Evolutionary conservation across 2,329 filamentous ascomycete genomes (phyloP).

Genomic region (Stagonosporopsis tanaceti): DNA sequence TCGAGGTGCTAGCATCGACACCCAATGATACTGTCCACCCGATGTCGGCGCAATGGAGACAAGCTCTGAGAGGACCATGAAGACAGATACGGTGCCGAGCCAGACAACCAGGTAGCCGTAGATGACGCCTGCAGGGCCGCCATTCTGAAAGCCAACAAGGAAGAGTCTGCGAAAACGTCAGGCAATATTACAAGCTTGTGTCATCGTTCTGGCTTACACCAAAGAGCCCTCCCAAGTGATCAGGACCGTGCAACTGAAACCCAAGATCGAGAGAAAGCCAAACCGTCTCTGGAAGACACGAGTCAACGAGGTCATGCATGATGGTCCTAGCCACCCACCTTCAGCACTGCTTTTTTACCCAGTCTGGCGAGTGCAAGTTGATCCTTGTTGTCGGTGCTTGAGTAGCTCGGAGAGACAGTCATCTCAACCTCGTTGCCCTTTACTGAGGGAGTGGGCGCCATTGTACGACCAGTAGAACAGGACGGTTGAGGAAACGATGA

Average conservation of each 20-base stretch:
- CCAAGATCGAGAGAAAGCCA: slow-evolving; percentile 36
- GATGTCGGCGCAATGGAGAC: slow-evolving; percentile 46
- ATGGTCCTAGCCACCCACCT: slow-evolving; percentile 15
- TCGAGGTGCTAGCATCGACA: slow-evolving; percentile 52
- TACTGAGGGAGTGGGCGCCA: slow-evolving; percentile 15
- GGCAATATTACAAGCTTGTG: background rate
- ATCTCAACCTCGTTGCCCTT: slow-evolving; percentile 28
- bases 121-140: slow-evolving; percentile 42
- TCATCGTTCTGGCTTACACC: slow-evolving; percentile 23
- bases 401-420: slow-evolving; percentile 10
- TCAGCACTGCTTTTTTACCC: slow-evolving; percentile 36
- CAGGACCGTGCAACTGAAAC: slow-evolving; percentile 40
- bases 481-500: background rate
- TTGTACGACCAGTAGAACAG: slow-evolving; percentile 9
- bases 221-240: slow-evolving; percentile 41
- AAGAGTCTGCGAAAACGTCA: slow-evolving; percentile 30
- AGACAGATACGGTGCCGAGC: slow-evolving; percentile 39
- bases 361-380: slow-evolving; percentile 30
- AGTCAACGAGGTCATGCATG: background rate
- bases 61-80: slow-evolving; percentile 41
- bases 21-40: slow-evolving; percentile 49
- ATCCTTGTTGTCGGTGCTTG: slow-evolving; percentile 24
- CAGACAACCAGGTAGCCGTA: slow-evolving; percentile 43
- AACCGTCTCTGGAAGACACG: slow-evolving; percentile 31
- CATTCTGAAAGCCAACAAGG: slow-evolving; percentile 31